Conservation (phyloP, 371 early-diverging fungal genomes). For the Syncephalis plumigaleata region DNA sequence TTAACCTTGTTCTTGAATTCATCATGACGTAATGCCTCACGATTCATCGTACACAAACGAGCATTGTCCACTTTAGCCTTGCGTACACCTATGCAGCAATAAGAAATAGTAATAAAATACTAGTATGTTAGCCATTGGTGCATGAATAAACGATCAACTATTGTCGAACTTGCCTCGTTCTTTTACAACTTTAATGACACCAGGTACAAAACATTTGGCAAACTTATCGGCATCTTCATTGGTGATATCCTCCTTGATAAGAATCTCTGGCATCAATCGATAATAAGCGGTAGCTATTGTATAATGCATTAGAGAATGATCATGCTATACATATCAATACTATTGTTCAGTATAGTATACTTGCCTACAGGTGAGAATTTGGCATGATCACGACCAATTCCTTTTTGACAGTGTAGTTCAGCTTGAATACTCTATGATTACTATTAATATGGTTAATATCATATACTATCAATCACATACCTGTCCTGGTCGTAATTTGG, state of each 20-base stretch:
- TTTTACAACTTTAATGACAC: constrained; percentile 70
- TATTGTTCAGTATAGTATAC: too few species aligned
- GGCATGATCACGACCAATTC: constrained; percentile 92
- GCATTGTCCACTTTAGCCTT: constrained; percentile 82
- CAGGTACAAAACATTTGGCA: constrained; percentile 76
- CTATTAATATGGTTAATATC: neutral
- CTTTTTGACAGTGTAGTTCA: constrained; percentile 85
- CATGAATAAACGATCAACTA: too few species aligned
- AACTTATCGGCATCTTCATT: constrained; percentile 82
- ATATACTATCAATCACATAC: constrained; percentile 12
- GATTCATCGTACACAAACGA: constrained; percentile 88
- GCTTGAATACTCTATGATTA: constrained; percentile 34
- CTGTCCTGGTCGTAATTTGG: constrained; percentile 93
- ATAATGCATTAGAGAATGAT: too few species aligned
- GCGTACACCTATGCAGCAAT: constrained; percentile 16
- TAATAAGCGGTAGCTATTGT: constrained; percentile 79
- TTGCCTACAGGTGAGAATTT: constrained; percentile 94
- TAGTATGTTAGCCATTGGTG: too few species aligned
- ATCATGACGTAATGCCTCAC: constrained; percentile 88
- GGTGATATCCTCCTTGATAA: constrained; percentile 65
- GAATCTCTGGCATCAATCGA: constrained; percentile 86
- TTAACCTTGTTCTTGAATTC: constrained; percentile 88
- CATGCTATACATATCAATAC: constrained; percentile 3
- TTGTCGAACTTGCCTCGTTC: constrained; percentile 26
- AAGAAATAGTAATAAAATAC: too few species aligned